A percentile compares a stretch with the other conserved stretches of the same genome.
Evolutionary conservation across 1,139 yeast genomes (phyloP).

Genomic region (Geotrichum restrictum): DNA sequence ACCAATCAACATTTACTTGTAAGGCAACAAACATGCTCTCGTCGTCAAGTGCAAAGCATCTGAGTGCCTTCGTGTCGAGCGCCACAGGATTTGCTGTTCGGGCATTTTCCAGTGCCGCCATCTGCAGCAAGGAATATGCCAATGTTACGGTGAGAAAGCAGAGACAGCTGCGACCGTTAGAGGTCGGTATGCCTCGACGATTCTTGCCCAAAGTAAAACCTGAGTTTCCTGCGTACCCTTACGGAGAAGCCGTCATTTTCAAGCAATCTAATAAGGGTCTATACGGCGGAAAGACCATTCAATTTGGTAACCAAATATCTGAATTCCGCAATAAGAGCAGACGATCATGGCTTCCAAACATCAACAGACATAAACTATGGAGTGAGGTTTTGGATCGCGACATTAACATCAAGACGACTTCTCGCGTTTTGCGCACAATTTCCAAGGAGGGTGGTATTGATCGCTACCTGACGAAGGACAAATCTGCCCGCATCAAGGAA

Average conservation of each 20-base stretch:
- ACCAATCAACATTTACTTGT: background rate
- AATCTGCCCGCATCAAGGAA: constrained; percentile 84
- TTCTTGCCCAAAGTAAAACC: constrained; percentile 30
- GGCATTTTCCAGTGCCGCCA: constrained; percentile 22
- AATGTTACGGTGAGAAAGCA: constrained; percentile 37
- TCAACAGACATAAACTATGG: constrained; percentile 72
- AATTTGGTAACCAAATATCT: constrained; percentile 72
- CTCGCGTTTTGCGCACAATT: constrained; percentile 79
- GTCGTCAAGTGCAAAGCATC: constrained; percentile 1
- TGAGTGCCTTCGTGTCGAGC: background rate
- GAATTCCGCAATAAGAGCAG: constrained; percentile 72
- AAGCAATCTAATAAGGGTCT: constrained; percentile 85
- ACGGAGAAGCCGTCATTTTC: constrained; percentile 70
- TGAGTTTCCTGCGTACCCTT: constrained; percentile 71
- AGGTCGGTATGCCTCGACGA: constrained; percentile 36
- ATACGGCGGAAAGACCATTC: constrained; percentile 82
- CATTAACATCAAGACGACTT: constrained; percentile 58
- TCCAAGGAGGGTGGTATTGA: constrained; percentile 94
- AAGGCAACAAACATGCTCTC: constrained; percentile 5
- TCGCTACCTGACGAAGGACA: constrained; percentile 77
- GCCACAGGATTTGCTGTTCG: constrained; percentile 14
- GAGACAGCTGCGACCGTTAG: constrained; percentile 29
- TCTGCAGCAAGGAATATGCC: constrained; percentile 27
- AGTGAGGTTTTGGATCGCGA: constrained; percentile 68
- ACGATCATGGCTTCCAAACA: constrained; percentile 79